These are phyloP conservation scores for Amanita jacksonii DNA, from an alignment of 768 basidiomycete genomes.

Conservation along the genomic window DNA sequence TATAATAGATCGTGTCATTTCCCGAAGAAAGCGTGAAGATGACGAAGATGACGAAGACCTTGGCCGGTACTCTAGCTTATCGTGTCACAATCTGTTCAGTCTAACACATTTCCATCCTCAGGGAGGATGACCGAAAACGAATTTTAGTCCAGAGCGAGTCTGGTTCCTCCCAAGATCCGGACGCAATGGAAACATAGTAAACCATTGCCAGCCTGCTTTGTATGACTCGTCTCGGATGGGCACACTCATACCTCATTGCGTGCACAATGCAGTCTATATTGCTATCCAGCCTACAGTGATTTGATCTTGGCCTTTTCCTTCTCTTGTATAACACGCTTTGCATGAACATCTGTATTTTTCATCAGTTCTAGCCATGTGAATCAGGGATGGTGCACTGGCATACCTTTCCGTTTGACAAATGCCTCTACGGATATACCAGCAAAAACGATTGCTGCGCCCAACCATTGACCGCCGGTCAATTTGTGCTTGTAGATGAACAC, in stretches of 20 bases:
- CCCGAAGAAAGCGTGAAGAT: constrained; percentile 62
- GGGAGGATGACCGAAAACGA: constrained; percentile 40
- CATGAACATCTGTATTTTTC: constrained; percentile 54
- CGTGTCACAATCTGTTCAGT: not conserved
- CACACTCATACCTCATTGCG: constrained; percentile 6
- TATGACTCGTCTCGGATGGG: constrained; percentile 13
- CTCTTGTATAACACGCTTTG: constrained; percentile 71
- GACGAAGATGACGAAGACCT: constrained; percentile 59
- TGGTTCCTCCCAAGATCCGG: constrained; percentile 24
- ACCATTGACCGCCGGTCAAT: constrained; percentile 81
- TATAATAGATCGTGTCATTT: constrained; percentile 30
- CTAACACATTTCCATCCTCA: constrained; percentile 12
- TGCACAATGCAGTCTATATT: constrained; percentile 9
- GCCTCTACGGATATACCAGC: constrained; percentile 94
- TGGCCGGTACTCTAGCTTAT: constrained; percentile 18
- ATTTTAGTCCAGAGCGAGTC: constrained; percentile 26
- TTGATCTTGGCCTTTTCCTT: constrained; percentile 82
- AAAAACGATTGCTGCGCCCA: constrained; percentile 87
- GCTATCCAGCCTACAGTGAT: constrained; percentile 39
- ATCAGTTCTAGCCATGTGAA: constrained; percentile 1
- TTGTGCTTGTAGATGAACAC: constrained; percentile 88
- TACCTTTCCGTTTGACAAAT: constrained; percentile 81
- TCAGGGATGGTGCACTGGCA: constrained; percentile 14
- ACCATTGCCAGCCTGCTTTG: constrained; percentile 8
- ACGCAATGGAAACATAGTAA: constrained; percentile 42